Conservation (phyloP, 2,329 filamentous ascomycete species). For the Ophiostoma montium region DNA sequence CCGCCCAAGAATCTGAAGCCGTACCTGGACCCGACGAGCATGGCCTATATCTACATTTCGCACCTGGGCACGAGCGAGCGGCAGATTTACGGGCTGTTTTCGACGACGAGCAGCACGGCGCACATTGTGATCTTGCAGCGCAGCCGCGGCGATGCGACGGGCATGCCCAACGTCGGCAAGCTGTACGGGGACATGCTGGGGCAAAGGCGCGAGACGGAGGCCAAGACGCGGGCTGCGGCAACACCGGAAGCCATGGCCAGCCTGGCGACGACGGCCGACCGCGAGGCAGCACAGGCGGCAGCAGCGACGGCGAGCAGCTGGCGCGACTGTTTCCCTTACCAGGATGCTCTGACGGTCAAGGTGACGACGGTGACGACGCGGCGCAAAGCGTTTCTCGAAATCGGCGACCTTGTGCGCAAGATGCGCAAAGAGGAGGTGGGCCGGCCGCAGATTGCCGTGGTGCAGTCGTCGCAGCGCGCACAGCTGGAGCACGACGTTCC, state of each 20-base stretch:
- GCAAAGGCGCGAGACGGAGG: slow-evolving; percentile 50
- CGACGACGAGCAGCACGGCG: slow-evolving; percentile 63
- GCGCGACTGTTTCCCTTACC: slow-evolving; percentile 75
- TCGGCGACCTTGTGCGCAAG: slow-evolving; percentile 80
- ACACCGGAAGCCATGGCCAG: too few species aligned
- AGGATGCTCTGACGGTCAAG: slow-evolving; percentile 74
- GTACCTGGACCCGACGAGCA: slow-evolving; percentile 60
- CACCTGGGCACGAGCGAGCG: slow-evolving; percentile 83
- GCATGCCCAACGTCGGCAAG: slow-evolving; percentile 78
- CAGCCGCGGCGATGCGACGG: slow-evolving; percentile 60
- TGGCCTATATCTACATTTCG: slow-evolving; percentile 84
- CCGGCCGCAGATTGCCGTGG: slow-evolving; percentile 66
- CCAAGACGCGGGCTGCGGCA: too few species aligned
- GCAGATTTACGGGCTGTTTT: slow-evolving; percentile 89
- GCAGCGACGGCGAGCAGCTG: slow-evolving; percentile 48
- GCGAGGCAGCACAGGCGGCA: slow-evolving; percentile 5
- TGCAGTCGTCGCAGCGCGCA: slow-evolving; percentile 78
- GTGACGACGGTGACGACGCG: slow-evolving; percentile 77
- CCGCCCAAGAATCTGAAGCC: slow-evolving; percentile 42
- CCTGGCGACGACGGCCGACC: slow-evolving; percentile 3
- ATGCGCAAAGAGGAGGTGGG: slow-evolving; percentile 70
- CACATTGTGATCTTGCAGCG: slow-evolving; percentile 82
- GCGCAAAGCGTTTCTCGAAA: slow-evolving; percentile 75
- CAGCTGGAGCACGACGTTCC: slow-evolving; percentile 76
- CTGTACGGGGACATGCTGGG: slow-evolving; percentile 69